Evolutionary conservation across 1,139 yeast genomes (phyloP).

Genomic region (Sugiyamaella grinbergsii): DNA sequence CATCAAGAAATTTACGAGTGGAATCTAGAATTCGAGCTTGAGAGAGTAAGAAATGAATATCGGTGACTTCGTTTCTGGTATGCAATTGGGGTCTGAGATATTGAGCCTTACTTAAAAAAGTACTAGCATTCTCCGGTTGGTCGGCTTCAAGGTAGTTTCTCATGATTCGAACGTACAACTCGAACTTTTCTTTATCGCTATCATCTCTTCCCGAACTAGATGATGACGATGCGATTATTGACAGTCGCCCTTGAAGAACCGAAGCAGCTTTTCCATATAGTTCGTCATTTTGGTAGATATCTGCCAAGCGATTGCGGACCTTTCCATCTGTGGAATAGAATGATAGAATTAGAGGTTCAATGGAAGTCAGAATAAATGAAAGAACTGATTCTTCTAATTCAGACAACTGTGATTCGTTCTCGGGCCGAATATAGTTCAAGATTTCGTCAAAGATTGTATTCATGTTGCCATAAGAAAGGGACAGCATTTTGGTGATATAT

Average conservation of each 20-base stretch:
- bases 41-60: constrained; percentile 39
- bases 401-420: neutral
- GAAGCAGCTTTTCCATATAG: constrained; percentile 37
- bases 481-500: constrained; percentile 16
- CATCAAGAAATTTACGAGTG: constrained; percentile 40
- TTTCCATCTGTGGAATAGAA: constrained; percentile 38
- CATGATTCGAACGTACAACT: constrained; percentile 38
- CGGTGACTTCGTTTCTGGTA: constrained; percentile 24
- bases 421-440: constrained; percentile 6
- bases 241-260: constrained; percentile 33
- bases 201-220: constrained; percentile 32
- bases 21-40: constrained; percentile 43
- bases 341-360: constrained; percentile 32
- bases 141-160: constrained; percentile 40
- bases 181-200: constrained; percentile 36
- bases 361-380: constrained; percentile 18
- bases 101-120: constrained; percentile 39
- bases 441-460: constrained; percentile 14
- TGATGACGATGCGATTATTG: constrained; percentile 21
- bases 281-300: constrained; percentile 33
- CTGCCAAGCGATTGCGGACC: constrained; percentile 38
- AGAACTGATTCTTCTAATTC: constrained; percentile 23
- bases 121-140: constrained; percentile 41
- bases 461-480: constrained; percentile 15
- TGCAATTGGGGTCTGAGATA: constrained; percentile 32